phyloP scores from a whole-genome alignment of 176 grass and related monocot species.

The Pharus latifolius region DNA sequence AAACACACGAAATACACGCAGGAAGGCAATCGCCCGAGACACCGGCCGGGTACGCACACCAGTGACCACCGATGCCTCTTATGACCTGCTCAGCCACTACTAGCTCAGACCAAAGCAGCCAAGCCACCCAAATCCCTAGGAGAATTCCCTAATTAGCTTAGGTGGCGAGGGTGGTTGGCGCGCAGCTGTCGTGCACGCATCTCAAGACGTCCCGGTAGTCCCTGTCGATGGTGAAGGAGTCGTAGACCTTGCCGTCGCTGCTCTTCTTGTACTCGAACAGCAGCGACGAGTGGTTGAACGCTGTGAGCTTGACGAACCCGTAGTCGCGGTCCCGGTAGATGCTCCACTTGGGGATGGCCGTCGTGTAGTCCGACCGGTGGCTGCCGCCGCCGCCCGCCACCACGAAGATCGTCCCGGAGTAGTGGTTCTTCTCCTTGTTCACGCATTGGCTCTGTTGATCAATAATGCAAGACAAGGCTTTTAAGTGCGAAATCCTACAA shows the following conservation, averaged over 20 bases:
- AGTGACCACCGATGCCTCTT: too few relatives aligned
- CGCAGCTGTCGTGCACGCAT: slow-evolving; percentile 76
- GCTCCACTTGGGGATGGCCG: slow-evolving; percentile 56
- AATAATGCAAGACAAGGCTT: not conserved
- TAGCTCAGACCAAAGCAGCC: too few relatives aligned
- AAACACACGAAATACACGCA: too few relatives aligned
- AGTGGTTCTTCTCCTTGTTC: slow-evolving; percentile 28
- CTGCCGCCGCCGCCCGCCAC: slow-evolving; percentile 63
- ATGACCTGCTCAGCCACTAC: not conserved
- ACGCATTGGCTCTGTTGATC: slow-evolving; percentile 51
- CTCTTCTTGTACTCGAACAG: slow-evolving; percentile 91
- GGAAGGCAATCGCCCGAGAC: too few relatives aligned
- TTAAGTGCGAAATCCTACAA: too few relatives aligned
- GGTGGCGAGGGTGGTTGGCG: slow-evolving; percentile 52
- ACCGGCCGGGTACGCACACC: too few relatives aligned
- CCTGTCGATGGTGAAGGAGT: slow-evolving; percentile 57
- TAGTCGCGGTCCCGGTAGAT: slow-evolving; percentile 47
- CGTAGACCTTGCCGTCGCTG: slow-evolving; percentile 49
- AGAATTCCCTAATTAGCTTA: too few relatives aligned
- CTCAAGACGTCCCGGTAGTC: slow-evolving; percentile 70
- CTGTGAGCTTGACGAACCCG: slow-evolving; percentile 79
- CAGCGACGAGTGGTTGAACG: slow-evolving; percentile 87
- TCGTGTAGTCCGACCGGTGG: slow-evolving; percentile 38
- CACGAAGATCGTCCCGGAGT: slow-evolving; percentile 58
- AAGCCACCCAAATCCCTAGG: too few relatives aligned